Conservation (phyloP, 805 yeast genomes). For the Metschnikowia gelsemii region DNA sequence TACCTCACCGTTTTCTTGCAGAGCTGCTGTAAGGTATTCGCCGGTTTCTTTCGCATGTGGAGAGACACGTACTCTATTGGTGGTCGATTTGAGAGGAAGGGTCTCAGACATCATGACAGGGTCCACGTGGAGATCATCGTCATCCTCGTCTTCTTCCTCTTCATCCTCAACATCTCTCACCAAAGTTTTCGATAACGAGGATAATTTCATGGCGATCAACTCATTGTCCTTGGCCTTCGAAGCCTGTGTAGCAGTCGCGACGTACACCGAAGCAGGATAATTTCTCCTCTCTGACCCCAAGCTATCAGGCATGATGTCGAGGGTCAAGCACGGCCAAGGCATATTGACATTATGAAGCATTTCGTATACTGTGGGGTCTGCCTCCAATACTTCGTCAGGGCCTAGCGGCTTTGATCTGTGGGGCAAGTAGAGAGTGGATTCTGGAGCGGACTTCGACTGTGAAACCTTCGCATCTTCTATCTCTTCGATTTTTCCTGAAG, state of each 20-base stretch:
- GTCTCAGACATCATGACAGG: constrained; percentile 86
- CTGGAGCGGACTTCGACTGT: constrained; percentile 31
- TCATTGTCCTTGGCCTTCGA: constrained; percentile 84
- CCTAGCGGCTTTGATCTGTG: constrained; percentile 88
- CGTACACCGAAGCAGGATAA: constrained; percentile 82
- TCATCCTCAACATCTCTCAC: constrained; percentile 79
- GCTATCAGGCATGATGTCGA: constrained; percentile 83
- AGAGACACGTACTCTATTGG: constrained; percentile 83
- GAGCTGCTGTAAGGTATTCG: constrained; percentile 82
- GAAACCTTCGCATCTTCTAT: constrained; percentile 21
- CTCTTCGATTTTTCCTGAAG: constrained; percentile 17
- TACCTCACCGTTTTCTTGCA: constrained; percentile 90
- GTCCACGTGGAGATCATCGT: constrained; percentile 63
- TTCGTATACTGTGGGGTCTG: constrained; percentile 93
- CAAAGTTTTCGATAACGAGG: constrained; percentile 79
- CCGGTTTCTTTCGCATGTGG: constrained; percentile 74
- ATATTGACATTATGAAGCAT: constrained; percentile 92
- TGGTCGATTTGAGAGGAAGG: constrained; percentile 75
- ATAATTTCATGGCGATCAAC: constrained; percentile 75
- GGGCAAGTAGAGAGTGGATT: constrained; percentile 71
- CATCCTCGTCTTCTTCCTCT: constrained; percentile 66
- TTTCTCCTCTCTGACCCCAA: constrained; percentile 85
- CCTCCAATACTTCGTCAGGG: constrained; percentile 93
- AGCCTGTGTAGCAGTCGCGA: constrained; percentile 95
- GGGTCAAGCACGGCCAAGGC: constrained; percentile 96